phyloP scores from a whole-genome alignment of 345 rosid genomes.

The Turritis glabra region DNA sequence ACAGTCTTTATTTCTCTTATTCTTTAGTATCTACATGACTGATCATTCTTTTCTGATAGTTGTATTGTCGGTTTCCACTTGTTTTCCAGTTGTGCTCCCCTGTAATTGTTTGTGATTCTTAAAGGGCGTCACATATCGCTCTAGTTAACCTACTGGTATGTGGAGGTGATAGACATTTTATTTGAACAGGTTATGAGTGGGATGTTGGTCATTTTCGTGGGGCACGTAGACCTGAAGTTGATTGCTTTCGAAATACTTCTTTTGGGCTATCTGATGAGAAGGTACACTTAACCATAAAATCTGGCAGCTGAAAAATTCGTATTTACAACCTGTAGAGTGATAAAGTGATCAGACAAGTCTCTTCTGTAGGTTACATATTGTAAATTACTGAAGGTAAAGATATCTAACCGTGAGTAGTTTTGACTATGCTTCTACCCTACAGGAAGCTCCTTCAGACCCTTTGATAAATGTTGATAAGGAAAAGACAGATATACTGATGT shows the following conservation, averaged over 20 bases:
- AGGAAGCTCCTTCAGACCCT: constrained; percentile 71
- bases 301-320: neutral
- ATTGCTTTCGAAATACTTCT: constrained; percentile 86
- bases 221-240: constrained; percentile 82
- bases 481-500: constrained; percentile 76
- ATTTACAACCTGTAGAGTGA: neutral
- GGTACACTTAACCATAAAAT: constrained; percentile 43
- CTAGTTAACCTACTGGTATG: neutral
- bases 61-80: neutral
- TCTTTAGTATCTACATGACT: neutral
- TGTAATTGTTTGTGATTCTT: neutral
- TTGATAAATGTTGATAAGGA: constrained; percentile 69
- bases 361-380: neutral
- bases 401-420: neutral
- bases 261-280: constrained; percentile 61
- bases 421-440: constrained; percentile 19
- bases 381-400: neutral
- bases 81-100: neutral
- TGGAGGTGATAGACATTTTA: constrained; percentile 24
- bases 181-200: constrained; percentile 87
- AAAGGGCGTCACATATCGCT: neutral
- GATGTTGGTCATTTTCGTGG: constrained; percentile 91
- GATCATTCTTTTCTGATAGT: neutral
- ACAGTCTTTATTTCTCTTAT: neutral
- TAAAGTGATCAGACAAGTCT: constrained; percentile 7